Evolutionary conservation across 2,329 filamentous ascomycete species (phyloP).

Genomic region (Colletotrichum sp.): DNA sequence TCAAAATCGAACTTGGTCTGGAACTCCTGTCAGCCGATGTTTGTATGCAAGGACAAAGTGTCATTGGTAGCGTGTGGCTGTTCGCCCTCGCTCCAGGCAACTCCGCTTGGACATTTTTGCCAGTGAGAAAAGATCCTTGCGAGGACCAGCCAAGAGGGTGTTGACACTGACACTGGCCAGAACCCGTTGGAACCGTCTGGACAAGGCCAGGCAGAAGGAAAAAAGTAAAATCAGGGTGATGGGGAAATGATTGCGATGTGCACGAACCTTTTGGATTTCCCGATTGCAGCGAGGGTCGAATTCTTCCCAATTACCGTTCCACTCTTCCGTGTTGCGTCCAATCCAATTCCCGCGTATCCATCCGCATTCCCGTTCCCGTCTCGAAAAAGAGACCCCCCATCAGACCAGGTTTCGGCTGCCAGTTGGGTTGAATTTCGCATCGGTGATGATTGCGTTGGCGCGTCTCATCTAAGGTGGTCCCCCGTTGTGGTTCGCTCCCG

Average conservation of each 20-base stretch:
- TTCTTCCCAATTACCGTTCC: background rate
- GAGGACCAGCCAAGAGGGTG: background rate
- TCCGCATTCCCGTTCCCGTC: background rate
- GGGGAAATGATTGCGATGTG: background rate
- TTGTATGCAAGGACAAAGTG: conserved; percentile 5
- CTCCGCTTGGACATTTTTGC: background rate
- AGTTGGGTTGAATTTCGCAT: background rate
- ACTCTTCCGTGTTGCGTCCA: background rate
- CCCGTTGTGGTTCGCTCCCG: background rate
- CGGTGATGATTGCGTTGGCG: conserved; percentile 1
- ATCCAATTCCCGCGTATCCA: background rate
- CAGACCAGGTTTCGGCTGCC: background rate
- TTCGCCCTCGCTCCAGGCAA: background rate
- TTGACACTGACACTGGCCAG: background rate
- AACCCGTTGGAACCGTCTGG: background rate
- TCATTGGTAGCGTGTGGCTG: background rate
- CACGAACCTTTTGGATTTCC: background rate
- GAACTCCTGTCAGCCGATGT: conserved; percentile 18
- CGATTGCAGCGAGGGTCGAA: background rate
- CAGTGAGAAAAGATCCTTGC: background rate
- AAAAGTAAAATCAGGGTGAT: background rate
- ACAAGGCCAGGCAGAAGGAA: background rate
- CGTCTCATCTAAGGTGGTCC: conserved; percentile 4
- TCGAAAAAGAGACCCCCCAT: background rate
- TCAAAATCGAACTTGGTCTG: conserved; percentile 15